Evolutionary conservation across 352 stramenopile genomes (phyloP).

Genomic region (Globisporangium ultimum): DNA sequence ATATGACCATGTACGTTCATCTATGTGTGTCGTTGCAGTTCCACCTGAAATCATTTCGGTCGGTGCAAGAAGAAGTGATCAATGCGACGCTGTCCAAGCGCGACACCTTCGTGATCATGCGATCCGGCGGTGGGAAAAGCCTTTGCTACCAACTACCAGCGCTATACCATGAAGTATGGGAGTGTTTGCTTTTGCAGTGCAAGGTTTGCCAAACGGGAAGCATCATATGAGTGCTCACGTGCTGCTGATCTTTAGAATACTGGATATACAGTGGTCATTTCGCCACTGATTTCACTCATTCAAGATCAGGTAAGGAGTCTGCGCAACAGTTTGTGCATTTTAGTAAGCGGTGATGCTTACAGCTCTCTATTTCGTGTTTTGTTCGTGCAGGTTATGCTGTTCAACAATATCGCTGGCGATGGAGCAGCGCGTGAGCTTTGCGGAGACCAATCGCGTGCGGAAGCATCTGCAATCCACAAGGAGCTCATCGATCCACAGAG

Average conservation of each 20-base stretch:
- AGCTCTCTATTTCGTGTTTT: too few species aligned
- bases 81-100: constrained; percentile 83
- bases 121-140: constrained; percentile 82
- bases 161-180: constrained; percentile 52
- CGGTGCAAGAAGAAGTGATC: constrained; percentile 90
- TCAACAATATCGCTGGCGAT: constrained; percentile 63
- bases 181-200: not conserved
- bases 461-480: constrained; percentile 66
- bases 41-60: constrained; percentile 78
- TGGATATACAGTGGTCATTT: constrained; percentile 90
- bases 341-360: too few species aligned
- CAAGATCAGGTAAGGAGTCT: constrained; percentile 75
- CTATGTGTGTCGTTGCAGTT: constrained; percentile 41
- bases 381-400: constrained; percentile 47
- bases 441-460: constrained; percentile 45
- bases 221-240: not conserved
- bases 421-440: constrained; percentile 47
- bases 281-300: constrained; percentile 91
- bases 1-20: not conserved
- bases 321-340: not conserved
- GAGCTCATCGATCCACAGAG: constrained; percentile 73
- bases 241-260: constrained; percentile 20
- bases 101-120: constrained; percentile 93
- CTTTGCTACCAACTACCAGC: constrained; percentile 91
- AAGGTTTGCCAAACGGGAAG: not conserved